phyloP scores from a whole-genome alignment of 2,329 filamentous ascomycete genomes.

The Conoideocrella luteorostrata region DNA sequence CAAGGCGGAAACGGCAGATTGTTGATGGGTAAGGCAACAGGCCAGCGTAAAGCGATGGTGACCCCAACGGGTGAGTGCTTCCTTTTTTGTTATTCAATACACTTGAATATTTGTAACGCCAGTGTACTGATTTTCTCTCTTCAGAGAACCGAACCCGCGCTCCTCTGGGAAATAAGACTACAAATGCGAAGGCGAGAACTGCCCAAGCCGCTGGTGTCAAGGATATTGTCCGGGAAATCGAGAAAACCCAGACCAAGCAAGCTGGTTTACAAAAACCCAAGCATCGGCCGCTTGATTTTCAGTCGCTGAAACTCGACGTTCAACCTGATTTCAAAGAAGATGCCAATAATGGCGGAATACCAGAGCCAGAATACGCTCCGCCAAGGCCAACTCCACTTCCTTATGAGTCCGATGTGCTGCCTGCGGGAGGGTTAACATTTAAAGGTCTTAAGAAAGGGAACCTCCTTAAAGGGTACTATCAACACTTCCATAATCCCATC shows the following conservation, averaged over 20 bases:
- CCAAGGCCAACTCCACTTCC: constrained; percentile 60
- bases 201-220: constrained; percentile 62
- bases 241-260: constrained; percentile 56
- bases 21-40: constrained; percentile 36
- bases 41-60: constrained; percentile 52
- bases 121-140: constrained; percentile 9
- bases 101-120: no score
- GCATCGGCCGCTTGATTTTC: constrained; percentile 45
- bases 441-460: constrained; percentile 53
- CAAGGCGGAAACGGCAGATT: constrained; percentile 43
- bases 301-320: constrained; percentile 55
- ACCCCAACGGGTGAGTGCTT: constrained; percentile 70
- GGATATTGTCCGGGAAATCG: constrained; percentile 49
- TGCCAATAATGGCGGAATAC: constrained; percentile 56
- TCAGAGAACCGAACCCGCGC: constrained; percentile 56
- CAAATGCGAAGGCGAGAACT: constrained; percentile 76
- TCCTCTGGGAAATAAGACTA: constrained; percentile 88
- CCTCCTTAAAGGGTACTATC: constrained; percentile 54
- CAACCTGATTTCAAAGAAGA: constrained; percentile 46
- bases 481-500: constrained; percentile 54
- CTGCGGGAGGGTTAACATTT: constrained; percentile 49
- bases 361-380: constrained; percentile 88
- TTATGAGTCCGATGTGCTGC: constrained; percentile 65
- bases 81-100: neutral
- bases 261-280: constrained; percentile 54